Base-by-base conservation (phyloP, 805 yeast genomes). In the Ogataea ganodermae region DNA sequence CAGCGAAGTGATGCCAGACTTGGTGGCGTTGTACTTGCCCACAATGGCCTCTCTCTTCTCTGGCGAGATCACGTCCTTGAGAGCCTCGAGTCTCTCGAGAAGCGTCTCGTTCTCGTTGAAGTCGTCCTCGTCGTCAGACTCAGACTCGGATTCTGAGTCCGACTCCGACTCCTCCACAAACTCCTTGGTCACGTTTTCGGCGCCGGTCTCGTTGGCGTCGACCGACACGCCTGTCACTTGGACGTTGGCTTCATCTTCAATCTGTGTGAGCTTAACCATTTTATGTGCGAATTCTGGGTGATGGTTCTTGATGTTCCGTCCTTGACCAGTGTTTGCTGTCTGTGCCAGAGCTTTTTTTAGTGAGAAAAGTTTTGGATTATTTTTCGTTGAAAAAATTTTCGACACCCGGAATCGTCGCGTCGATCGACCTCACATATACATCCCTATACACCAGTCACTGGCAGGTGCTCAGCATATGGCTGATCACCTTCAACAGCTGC, bases 21-120 rank as follows among this genome's bases (percentile, higher is more conserved):
- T 56, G 58, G 72, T 59, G 35, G 62, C 64, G 42, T 66, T 66
- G 24, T 35, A 44, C 4, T 57, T 39, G 14, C 39, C 35, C 3
- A 39, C 48, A 44, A 85, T 56, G 44, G 62, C 60, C 42, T 75
- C 70, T 74, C 98, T 86, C 68, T 87, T 90, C 58, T 79, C 78
- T 58, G 97, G 97, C 39, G 97, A 89, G 43, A 94, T 74, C 45
- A 92, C 87, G 66, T 94, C 97, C 70, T 84, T 89, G 61, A 94
- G 79, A 42, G 99, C 99, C 53, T 81, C 80, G 54, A 94, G 68
- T 79, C 99, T 86, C 60, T 94, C 98, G 51, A 75, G 70, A 14
- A 94, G 56, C 26, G 96, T 84, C 75, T 94, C 99, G 63, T 84
- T 81, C 62, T 83, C 87, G 65, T 87, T 89, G 56, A 80, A 88